Base-by-base conservation (phyloP, 2,329 filamentous ascomycete genomes). In the Teratosphaeria nubilosa region DNA sequence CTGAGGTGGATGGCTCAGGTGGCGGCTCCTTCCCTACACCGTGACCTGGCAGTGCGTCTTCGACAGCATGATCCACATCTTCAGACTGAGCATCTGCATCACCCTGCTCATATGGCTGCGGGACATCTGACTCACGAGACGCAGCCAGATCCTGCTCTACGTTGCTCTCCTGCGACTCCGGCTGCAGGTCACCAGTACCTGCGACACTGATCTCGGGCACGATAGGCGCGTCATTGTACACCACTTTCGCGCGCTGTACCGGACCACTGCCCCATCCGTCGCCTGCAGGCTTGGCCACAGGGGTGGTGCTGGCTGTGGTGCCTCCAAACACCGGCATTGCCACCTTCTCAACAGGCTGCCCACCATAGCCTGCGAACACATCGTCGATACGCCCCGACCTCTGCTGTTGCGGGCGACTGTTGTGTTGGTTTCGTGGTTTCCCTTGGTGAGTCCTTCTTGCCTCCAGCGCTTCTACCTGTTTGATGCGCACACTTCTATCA, bases 251-350 rank as follows among this genome's bases (percentile, higher is more conserved):
- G 3, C 41, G 41, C 37, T 41, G 32, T 50, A 55, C 54, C 48
- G 32, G 13, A 55, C 58, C 51, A 11, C 50, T 6, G 20, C 58
- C 57, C 57, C 57, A 58, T 5, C 57, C 57, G 20, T 51, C 41
- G 22, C 54, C 52, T 22, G n/a, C 22, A 16, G 22, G 22, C 53
- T 6, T 34, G 20, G 30, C 0, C 1, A 20, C 53, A 1, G 14
- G 20, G 2, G 32, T 20, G 3, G 34, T 25, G 13, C 14, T 51
- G 11, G 56, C n/a, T 4, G 37, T 7, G 14, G 3, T 22, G 52
- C 53, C 22, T 22, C 37, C 57, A 20, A 59, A 59, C 14, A 13
- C 32, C 7, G 58, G 58, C 51, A 53, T 30, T n/a, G 54, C 11
- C 6, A 58, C 57, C 30, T 31, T 57, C 37, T 34, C 41, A n/a